A percentile compares a stretch with the other conserved stretches of the same genome.
Conservation (phyloP, 768 basidiomycete species). For the Amyloporia xantha region DNA sequence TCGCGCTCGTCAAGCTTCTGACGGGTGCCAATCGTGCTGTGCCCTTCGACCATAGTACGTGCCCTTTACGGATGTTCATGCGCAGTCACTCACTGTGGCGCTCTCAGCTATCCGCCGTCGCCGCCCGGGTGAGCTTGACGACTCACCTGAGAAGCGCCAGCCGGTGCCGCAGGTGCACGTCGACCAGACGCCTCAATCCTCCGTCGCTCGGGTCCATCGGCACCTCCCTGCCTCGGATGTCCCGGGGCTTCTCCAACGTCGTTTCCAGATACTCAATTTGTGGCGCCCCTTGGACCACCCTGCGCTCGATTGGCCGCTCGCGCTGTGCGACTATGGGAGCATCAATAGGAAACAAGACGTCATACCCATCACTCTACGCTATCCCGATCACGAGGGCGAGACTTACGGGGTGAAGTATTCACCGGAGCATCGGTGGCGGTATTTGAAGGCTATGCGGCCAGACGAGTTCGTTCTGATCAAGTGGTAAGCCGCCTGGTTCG, state of each 20-base stretch:
- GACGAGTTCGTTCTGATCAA: constrained; percentile 33
- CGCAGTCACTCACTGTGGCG: not conserved
- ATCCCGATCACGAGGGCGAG: constrained; percentile 14
- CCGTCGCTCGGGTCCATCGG: constrained; percentile 35
- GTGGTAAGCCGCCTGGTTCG: constrained; percentile 12
- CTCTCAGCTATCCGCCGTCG: constrained; percentile 41
- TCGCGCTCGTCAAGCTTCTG: constrained; percentile 30
- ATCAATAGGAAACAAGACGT: constrained; percentile 28
- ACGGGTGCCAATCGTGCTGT: constrained; percentile 29
- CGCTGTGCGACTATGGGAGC: constrained; percentile 29
- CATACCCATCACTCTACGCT: constrained; percentile 24
- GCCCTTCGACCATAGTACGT: constrained; percentile 47
- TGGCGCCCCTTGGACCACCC: constrained; percentile 32
- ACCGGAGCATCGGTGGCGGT: constrained; percentile 19
- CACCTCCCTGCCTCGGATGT: constrained; percentile 38
- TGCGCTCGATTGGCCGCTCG: constrained; percentile 29
- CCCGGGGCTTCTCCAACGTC: constrained; percentile 25
- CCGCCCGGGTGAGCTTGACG: constrained; percentile 30
- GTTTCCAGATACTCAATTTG: constrained; percentile 34
- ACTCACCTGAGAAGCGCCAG: constrained; percentile 34
- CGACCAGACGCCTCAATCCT: constrained; percentile 37
- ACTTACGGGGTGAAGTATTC: constrained; percentile 22
- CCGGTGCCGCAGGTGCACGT: constrained; percentile 37
- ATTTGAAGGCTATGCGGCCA: constrained; percentile 25
- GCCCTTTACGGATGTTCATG: constrained; percentile 1